Evolutionary conservation across 2,329 filamentous ascomycete genomes (phyloP).

Genomic region (Xylariaceae sp.): DNA sequence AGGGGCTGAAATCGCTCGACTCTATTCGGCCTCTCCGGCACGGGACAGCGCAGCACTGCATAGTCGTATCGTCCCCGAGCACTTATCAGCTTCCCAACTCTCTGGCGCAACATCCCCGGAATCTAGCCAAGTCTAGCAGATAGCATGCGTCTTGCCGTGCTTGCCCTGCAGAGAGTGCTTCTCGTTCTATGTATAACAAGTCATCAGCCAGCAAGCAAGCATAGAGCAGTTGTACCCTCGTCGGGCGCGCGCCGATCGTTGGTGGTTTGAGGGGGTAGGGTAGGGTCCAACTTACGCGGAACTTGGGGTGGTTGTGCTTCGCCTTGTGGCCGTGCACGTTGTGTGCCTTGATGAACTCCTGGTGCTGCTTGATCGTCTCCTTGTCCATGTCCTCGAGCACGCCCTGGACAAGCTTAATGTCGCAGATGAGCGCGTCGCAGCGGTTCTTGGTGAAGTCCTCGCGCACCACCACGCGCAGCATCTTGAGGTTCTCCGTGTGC

Average conservation of each 20-base stretch:
- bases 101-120: no score
- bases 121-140: constrained; percentile 69
- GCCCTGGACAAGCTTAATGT: constrained; percentile 70
- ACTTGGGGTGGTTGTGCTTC: constrained; percentile 44
- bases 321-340: constrained; percentile 44
- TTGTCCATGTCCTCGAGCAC: constrained; percentile 68
- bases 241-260: no score
- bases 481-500: constrained; percentile 73
- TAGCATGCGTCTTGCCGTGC: constrained; percentile 79
- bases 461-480: constrained; percentile 85
- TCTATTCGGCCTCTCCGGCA: no score
- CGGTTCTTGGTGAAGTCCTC: constrained; percentile 83
- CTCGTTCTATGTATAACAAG: constrained; percentile 52
- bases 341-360: constrained; percentile 56
- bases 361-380: constrained; percentile 60
- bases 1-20: no score
- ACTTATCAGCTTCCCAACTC: no score
- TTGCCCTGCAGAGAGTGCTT: constrained; percentile 84
- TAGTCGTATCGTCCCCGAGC: no score
- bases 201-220: constrained; percentile 4
- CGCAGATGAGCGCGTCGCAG: constrained; percentile 69
- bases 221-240: no score
- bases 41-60: no score
- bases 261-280: no score
- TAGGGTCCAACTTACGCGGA: constrained; percentile 39